Base-by-base conservation (phyloP, 257 asterid species). In the Fraxinus quadrangulata region DNA sequence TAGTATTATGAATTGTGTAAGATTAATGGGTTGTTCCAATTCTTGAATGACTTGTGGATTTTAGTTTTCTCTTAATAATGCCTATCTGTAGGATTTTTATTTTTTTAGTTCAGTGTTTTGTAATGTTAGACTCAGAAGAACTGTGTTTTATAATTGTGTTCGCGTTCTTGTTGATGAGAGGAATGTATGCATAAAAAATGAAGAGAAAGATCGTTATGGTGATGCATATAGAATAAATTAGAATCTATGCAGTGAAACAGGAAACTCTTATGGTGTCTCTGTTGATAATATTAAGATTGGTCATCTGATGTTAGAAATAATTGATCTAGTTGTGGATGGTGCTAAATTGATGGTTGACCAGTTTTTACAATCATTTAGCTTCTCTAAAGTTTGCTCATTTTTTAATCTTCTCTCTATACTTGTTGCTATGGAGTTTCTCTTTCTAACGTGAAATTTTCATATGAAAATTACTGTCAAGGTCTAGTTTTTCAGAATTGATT, bases 1-100 rank as follows among this genome's bases (percentile, higher is more conserved):
- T 9, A 59, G 30, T 8, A n/a, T 59, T 19, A 8, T 59, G 67
- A 23, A 59, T 10, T 59, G 28, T n/a, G 24, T 3, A 49, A 0
- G 19, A 49, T 13, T 49, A 3, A 13, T 21, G 66, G 10, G 1
- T 19, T 56, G 24, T 56, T 21, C 66, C 28, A 23, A 7, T 59
- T n/a, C 28, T 59, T 21, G 67, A 59, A 59, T 59, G 67, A 59
- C 51, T 68, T 2, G 54, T 80, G 80, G 67, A 5, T 75, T 71
- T 59, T 23, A 8, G 72, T 67, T 70, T 34, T 49, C 67, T 28
- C 80, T 75, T 59, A 74, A 72, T 33, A 26, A 31, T 75, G 73
- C 24, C 28, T 42, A 1, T 26, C 71, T 56, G 4, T 28, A 12
- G 34, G 47, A 26, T 49, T 28, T 66, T 66, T 0, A 33, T 73